Conservation (phyloP, 352 stramenopile genomes). For the Globisporangium spiculum region DNA sequence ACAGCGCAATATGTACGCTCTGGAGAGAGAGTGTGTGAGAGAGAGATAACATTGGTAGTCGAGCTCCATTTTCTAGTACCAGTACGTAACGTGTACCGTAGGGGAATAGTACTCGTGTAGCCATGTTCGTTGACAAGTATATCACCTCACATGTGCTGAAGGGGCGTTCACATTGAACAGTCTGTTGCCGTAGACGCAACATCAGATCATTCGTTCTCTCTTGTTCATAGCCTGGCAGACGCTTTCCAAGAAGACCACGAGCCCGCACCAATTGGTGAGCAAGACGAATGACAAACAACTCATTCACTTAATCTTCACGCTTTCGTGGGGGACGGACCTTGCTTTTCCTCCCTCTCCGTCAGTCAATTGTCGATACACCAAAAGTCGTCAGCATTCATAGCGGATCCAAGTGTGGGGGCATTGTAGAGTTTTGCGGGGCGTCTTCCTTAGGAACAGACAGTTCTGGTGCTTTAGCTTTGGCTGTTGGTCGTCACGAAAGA, state of each 20-base stretch:
- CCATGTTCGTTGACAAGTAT: background rate
- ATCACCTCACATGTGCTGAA: background rate
- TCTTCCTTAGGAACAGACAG: background rate
- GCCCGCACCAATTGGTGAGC: too few relatives aligned
- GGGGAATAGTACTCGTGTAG: background rate
- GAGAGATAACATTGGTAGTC: background rate
- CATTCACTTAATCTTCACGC: background rate
- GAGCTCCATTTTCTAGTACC: background rate
- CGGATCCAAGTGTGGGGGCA: background rate
- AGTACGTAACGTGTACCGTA: background rate
- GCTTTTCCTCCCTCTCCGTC: background rate
- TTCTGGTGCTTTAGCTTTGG: background rate
- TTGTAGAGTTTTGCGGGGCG: background rate
- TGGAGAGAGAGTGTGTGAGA: background rate
- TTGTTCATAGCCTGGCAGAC: background rate
- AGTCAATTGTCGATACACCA: background rate
- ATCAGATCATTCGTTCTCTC: background rate
- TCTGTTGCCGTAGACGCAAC: background rate
- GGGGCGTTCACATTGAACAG: background rate
- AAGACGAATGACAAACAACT: background rate
- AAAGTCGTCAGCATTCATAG: background rate
- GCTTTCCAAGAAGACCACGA: background rate
- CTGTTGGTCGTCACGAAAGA: background rate
- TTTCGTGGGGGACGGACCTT: background rate
- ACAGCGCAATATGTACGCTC: background rate